phyloP scores from a whole-genome alignment of 306 rosid genomes.

The Urtica urens region DNA sequence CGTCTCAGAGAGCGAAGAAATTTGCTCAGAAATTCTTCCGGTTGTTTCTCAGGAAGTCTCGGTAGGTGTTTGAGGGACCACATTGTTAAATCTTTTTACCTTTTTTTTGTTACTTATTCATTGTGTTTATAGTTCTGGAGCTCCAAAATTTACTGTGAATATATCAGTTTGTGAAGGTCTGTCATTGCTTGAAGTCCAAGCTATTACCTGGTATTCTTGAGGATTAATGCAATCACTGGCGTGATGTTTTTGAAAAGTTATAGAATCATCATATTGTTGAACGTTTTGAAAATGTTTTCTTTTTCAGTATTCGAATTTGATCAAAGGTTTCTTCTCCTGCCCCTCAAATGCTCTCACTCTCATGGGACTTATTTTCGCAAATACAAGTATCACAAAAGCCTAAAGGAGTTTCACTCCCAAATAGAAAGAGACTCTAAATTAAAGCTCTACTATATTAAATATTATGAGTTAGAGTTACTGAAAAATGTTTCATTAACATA shows the following conservation, averaged over 20 bases:
- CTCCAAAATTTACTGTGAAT: conserved; percentile 28
- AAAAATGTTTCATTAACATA: no score
- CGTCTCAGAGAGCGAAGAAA: conserved; percentile 7
- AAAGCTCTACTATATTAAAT: no score
- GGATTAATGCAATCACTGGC: conserved; percentile 16
- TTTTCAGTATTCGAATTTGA: neutral
- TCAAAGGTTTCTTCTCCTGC: neutral
- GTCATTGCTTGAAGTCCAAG: conserved; percentile 5
- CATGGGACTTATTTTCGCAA: no score
- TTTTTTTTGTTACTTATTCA: neutral
- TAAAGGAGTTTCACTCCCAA: no score
- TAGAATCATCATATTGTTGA: neutral
- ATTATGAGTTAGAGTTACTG: no score
- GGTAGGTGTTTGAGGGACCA: conserved; percentile 39
- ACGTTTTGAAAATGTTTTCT: neutral
- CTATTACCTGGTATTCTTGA: neutral
- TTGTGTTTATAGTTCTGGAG: neutral
- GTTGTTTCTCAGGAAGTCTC: conserved; percentile 50
- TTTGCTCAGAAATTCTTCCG: conserved; percentile 25
- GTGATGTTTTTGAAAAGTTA: neutral
- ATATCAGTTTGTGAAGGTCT: conserved; percentile 12
- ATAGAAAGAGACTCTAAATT: no score
- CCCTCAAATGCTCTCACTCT: no score
- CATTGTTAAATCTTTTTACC: conserved; percentile 11
- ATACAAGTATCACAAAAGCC: no score